Evolutionary conservation across 371 early-diverging fungal species (phyloP).

Genomic region (Mucor velutinosus): DNA sequence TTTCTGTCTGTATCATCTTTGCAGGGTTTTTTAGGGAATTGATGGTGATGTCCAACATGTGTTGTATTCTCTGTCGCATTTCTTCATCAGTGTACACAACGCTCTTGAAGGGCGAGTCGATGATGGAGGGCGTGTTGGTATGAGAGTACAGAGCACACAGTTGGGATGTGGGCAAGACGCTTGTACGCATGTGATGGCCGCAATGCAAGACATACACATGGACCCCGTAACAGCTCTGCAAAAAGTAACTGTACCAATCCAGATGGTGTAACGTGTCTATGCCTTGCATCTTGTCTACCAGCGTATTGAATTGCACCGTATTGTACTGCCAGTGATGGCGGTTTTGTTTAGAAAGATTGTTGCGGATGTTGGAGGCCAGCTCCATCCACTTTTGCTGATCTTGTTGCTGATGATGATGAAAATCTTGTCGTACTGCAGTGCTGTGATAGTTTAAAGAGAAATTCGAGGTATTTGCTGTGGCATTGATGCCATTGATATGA

Average conservation of each 20-base stretch:
- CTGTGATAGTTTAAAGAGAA: background rate
- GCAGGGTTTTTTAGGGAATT: conserved; percentile 19
- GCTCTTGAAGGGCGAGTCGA: conserved; percentile 27
- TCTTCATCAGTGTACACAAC: conserved; percentile 36
- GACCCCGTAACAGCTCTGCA: conserved; percentile 35
- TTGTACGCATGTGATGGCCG: conserved; percentile 14
- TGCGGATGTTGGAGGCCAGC: conserved; percentile 31
- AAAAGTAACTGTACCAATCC: conserved; percentile 26
- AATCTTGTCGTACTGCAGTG: background rate
- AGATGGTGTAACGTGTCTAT: background rate
- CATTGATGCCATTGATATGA: background rate
- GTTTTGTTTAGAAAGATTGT: conserved; percentile 15
- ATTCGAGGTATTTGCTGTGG: background rate
- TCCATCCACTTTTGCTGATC: conserved; percentile 34
- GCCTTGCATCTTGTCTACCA: background rate
- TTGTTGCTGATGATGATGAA: background rate
- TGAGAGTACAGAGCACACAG: conserved; percentile 29
- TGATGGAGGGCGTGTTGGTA: background rate
- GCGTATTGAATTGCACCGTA: conserved; percentile 1
- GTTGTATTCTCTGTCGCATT: conserved; percentile 26
- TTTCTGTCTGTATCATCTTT: conserved; percentile 17
- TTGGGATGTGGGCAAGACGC: conserved; percentile 8
- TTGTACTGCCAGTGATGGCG: conserved; percentile 9
- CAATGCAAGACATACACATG: conserved; percentile 18
- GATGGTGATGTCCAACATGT: conserved; percentile 27